Evolutionary conservation across 768 basidiomycete species (phyloP).

Genomic region (Mycena crocata): DNA sequence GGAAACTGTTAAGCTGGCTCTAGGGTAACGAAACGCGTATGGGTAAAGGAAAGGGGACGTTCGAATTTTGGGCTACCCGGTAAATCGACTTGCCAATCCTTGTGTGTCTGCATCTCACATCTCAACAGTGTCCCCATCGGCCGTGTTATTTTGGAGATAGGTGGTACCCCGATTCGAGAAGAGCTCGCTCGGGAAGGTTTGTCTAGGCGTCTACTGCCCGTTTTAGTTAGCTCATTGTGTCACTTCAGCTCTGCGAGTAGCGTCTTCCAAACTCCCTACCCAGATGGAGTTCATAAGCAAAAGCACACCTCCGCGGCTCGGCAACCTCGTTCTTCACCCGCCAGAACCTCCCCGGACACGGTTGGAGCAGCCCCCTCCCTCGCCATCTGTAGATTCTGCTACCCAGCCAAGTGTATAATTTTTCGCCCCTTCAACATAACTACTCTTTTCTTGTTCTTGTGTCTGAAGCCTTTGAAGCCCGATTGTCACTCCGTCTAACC

Average conservation of each 20-base stretch:
- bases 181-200: conserved; percentile 93
- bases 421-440: no score
- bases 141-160: conserved; percentile 94
- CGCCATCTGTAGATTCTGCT: not conserved
- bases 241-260: conserved; percentile 81
- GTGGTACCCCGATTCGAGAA: conserved; percentile 88
- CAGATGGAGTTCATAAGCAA: conserved; percentile 87
- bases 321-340: conserved; percentile 69
- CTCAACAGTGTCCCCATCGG: conserved; percentile 80
- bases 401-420: conserved; percentile 26
- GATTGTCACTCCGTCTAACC: no score
- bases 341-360: conserved; percentile 42
- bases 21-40: conserved; percentile 99
- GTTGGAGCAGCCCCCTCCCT: conserved; percentile 8
- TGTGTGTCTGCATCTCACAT: not conserved
- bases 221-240: not conserved
- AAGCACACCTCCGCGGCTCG: conserved; percentile 77
- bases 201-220: conserved; percentile 38
- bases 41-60: conserved; percentile 99
- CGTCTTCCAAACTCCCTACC: conserved; percentile 88
- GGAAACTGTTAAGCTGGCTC: not conserved
- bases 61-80: conserved; percentile 98
- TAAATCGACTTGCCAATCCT: conserved; percentile 48
- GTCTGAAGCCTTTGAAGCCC: no score
- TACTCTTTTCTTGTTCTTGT: no score